phyloP scores from a whole-genome alignment of 306 rosid genomes.

The Ormosia semicastrata region DNA sequence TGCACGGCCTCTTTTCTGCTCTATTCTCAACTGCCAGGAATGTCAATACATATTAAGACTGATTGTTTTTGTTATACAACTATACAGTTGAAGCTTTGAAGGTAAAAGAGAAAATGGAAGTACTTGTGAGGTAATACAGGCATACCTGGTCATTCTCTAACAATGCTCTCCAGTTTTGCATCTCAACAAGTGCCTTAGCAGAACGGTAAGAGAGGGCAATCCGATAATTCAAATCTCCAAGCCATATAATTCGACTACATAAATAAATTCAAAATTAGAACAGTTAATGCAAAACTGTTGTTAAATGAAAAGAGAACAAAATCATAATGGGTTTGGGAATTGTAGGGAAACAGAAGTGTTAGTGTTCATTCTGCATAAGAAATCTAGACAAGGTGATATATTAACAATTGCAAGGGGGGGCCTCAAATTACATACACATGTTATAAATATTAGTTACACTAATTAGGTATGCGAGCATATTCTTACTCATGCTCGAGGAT shows the following conservation, averaged over 20 bases:
- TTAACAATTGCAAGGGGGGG: background rate
- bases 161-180: slow-evolving; percentile 99
- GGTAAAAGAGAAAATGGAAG: slow-evolving; percentile 1
- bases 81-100: background rate
- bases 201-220: slow-evolving; percentile 90
- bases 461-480: slow-evolving; percentile 10
- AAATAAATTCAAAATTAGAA: slow-evolving; percentile 24
- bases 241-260: slow-evolving; percentile 93
- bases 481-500: slow-evolving; percentile 96
- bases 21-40: slow-evolving; percentile 75
- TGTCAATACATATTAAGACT: background rate
- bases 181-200: slow-evolving; percentile 94
- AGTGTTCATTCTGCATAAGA: background rate
- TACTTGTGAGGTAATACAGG: background rate
- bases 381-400: background rate
- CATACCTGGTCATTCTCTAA: slow-evolving; percentile 93
- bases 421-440: background rate
- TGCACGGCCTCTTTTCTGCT: slow-evolving; percentile 84
- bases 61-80: background rate
- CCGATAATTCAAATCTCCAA: slow-evolving; percentile 97
- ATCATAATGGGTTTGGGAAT: background rate
- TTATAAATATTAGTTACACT: background rate
- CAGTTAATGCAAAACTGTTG: background rate
- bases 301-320: background rate
- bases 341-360: slow-evolving; percentile 4